phyloP scores from a whole-genome alignment of 2,329 filamentous ascomycete species.

The Corynespora cassiicola region DNA sequence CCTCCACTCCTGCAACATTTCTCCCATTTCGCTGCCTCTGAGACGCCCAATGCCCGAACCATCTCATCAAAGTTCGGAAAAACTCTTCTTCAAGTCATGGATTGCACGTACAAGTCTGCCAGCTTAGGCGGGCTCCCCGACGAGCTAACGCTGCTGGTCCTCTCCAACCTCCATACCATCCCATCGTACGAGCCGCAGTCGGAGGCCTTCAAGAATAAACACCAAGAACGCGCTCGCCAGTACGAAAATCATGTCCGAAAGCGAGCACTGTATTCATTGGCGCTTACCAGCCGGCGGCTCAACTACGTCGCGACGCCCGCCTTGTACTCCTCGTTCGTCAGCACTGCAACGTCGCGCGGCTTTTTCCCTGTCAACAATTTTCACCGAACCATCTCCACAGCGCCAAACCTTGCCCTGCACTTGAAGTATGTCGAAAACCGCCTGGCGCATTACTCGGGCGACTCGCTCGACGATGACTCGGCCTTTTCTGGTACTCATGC shows the following conservation, averaged over 20 bases:
- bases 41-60: too few relatives aligned
- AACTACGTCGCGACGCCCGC: conserved; percentile 23
- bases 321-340: conserved; percentile 29
- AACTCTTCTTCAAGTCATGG: too few relatives aligned
- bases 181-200: conserved; percentile 30
- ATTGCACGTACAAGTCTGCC: too few relatives aligned
- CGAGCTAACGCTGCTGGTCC: conserved; percentile 28
- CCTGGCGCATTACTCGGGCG: conserved; percentile 26
- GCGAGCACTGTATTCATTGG: conserved; percentile 22
- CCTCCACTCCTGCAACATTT: too few relatives aligned
- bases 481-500: conserved; percentile 1
- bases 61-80: too few relatives aligned
- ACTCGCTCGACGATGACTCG: conserved; percentile 19
- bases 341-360: conserved; percentile 21
- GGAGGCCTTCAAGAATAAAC: conserved; percentile 20
- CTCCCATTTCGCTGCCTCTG: too few relatives aligned
- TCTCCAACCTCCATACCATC: conserved; percentile 17
- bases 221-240: conserved; percentile 25
- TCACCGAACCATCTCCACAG: conserved; percentile 16
- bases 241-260: conserved; percentile 26
- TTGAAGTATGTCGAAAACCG: conserved; percentile 35
- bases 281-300: conserved; percentile 23
- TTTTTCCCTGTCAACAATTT: conserved; percentile 21
- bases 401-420: conserved; percentile 5
- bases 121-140: too few relatives aligned